Evolutionary conservation across 768 basidiomycete genomes (phyloP).

Genomic region (Suillus clintonianus): DNA sequence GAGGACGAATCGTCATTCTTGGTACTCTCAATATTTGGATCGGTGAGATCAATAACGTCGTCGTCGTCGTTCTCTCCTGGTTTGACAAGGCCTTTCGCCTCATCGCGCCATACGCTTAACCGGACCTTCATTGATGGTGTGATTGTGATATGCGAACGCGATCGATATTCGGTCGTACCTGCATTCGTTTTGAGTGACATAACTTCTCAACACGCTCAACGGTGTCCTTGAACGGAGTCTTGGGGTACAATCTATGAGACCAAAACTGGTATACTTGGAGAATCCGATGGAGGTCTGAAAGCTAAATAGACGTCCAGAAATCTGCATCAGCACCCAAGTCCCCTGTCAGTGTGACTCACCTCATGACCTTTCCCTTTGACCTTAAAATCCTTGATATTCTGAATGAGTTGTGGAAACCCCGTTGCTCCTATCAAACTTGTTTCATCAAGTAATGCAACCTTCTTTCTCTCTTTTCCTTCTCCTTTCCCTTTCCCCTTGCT

Average conservation of each 20-base stretch:
- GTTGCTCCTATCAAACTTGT: slow-evolving; percentile 66
- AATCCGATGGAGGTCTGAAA: slow-evolving; percentile 77
- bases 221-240: slow-evolving; percentile 84
- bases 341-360: slow-evolving; percentile 41
- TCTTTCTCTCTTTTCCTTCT: slow-evolving; percentile 31
- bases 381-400: slow-evolving; percentile 76
- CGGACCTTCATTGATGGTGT: slow-evolving; percentile 48
- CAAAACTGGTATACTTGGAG: slow-evolving; percentile 91
- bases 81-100: slow-evolving; percentile 48
- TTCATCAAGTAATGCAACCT: slow-evolving; percentile 68
- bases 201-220: slow-evolving; percentile 84
- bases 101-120: slow-evolving; percentile 77
- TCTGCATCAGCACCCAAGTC: not conserved
- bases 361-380: slow-evolving; percentile 91
- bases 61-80: slow-evolving; percentile 18
- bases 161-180: slow-evolving; percentile 50
- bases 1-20: slow-evolving; percentile 30
- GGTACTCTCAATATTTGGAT: slow-evolving; percentile 23
- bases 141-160: slow-evolving; percentile 5
- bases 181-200: slow-evolving; percentile 84
- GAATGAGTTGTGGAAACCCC: slow-evolving; percentile 81
- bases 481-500: slow-evolving; percentile 18
- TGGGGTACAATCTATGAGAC: slow-evolving; percentile 92
- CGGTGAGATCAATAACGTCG: slow-evolving; percentile 32
- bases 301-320: slow-evolving; percentile 41